Evolutionary conservation across 2,329 filamentous ascomycete genomes (phyloP), one percentile per base, ranked within the genome.

Genomic region (Sporothrix schenckii): DNA sequence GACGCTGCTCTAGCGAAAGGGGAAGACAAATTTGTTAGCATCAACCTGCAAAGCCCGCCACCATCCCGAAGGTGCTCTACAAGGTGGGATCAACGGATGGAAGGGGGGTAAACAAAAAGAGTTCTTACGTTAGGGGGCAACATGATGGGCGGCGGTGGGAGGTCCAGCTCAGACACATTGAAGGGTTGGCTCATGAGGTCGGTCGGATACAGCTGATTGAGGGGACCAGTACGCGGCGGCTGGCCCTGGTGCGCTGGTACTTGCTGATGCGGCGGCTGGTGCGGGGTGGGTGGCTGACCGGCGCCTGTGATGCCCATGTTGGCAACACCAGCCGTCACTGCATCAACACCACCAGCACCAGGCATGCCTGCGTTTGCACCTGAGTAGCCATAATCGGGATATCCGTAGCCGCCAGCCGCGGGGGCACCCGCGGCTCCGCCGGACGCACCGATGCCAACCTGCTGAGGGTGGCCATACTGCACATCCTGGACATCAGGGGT

Each of bases 101-200:
- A 2, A 44, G 11, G 14, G n/a, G 9, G n/a, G 50, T 6, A 53
- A 19, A 21, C 41, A 13, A 13, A 50, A 69, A 21, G 27, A 19
- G 27, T 13, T 87, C 92, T 84, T 84, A 97, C 94, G 82, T 97
- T 97, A 67, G 93, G 89, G 63, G 95, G 95, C 54, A 99, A 84
- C 75, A 97, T 88, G 77, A 97, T 96, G 19, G 93, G 91, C 71
- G 95, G 95, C 47, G 95, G 95, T 60, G 94, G 92, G 72, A 94
- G 87, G 76, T 98, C 94, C 74, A 99, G 83, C 83, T 98, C 95
- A 66, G 91, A 89, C 75, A 97, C 93, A 79, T 97, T 94, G 83
- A 99, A 97, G 34, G 94, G 94, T 81, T 97, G 92, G 76, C 91
- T 92, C 77, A 97, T 86, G 72, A 99, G 86, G 79, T 99, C 95